Base-by-base conservation (phyloP, 169 alveolate species). In the Plasmodium malariae region DNA sequence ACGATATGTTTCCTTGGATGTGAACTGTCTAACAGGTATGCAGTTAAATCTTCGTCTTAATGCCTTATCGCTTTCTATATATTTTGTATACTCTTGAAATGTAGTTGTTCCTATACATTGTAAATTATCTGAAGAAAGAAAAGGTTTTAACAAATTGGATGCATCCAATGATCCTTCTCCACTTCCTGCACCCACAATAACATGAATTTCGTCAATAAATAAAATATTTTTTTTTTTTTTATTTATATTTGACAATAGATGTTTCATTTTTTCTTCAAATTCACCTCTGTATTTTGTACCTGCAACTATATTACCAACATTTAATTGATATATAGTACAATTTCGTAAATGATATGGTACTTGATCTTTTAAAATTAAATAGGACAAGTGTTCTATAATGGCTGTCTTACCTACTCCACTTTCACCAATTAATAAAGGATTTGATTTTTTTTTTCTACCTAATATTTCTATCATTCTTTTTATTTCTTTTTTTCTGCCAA, bases 81-180 rank as follows among this genome's bases (percentile, higher is more conserved):
- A 88, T 73, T 92, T 94, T 2, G 88, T 70, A 63, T 95, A 94
- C 40, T 93, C 97, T 74, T 87, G 86, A 17, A 93, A 94, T 24
- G 96, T 94, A 3, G 96, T 94, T 6, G 94, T 91, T 5, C 95
- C 96, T n/a, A 94, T 92, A 71, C 96, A 94, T 32, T 94, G 96
- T 70, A 94, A 68, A 91, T 96, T 97, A 2, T 97, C 98, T 24
- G 97, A 88, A 2, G 98, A 95, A 45, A 96, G 95, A 2, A 97
- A 94, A 1, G 98, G 98, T 90, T 96, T 96, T 74, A 96, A 88
- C 71, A 96, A 72, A 80, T 96, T 96, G 26, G 98, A 97, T 11
- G 98, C 98, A 70, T 96, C 98, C 43, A 95, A 85, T 24, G 97
- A 94, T 19, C 98, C 98, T 30, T 95, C 98, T 3, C 97, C 96